A percentile compares a stretch with the other conserved stretches of the same genome.
Evolutionary conservation across 129 eudicot genomes (phyloP).

Genomic region (Centaurea solstitialis): DNA sequence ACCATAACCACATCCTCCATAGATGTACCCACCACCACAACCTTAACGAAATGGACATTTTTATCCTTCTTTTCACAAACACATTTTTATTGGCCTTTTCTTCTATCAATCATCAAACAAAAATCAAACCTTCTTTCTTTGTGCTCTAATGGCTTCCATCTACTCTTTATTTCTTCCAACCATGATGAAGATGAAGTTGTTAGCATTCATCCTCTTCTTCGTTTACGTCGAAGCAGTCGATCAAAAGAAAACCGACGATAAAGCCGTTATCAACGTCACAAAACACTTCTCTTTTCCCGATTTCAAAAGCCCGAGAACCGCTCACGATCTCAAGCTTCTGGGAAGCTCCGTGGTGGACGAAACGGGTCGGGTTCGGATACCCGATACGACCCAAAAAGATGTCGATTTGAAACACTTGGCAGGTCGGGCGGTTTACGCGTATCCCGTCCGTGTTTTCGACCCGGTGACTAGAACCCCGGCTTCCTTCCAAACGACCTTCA

Average conservation of each 20-base stretch:
- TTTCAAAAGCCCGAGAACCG: slow-evolving; percentile 36
- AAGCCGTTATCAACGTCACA: slow-evolving; percentile 38
- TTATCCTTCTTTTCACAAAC: background rate
- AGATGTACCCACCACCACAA: slow-evolving; percentile 27
- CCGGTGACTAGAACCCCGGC: slow-evolving; percentile 56
- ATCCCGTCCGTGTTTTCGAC: slow-evolving; percentile 61
- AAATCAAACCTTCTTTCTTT: background rate
- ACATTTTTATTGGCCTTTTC: slow-evolving; percentile 5
- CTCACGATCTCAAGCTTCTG: slow-evolving; percentile 48
- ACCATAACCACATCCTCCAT: slow-evolving; percentile 26
- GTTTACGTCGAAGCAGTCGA: slow-evolving; percentile 11
- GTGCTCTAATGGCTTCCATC: slow-evolving; percentile 12
- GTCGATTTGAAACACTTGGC: slow-evolving; percentile 46
- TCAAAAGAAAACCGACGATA: slow-evolving; percentile 5
- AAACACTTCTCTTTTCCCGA: slow-evolving; percentile 53
- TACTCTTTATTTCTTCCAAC: slow-evolving; percentile 2
- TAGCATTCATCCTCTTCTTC: slow-evolving; percentile 28
- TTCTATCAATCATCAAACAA: slow-evolving; percentile 14
- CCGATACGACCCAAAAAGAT: slow-evolving; percentile 28
- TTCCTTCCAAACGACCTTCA: slow-evolving; percentile 60
- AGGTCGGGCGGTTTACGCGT: slow-evolving; percentile 57
- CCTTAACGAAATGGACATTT: slow-evolving; percentile 10
- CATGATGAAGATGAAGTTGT: slow-evolving; percentile 1
- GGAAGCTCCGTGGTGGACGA: slow-evolving; percentile 56
- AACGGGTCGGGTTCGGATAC: slow-evolving; percentile 54